Evolutionary conservation across 2,329 filamentous ascomycete species (phyloP).

Genomic region (Westerdykella aurantiaca): DNA sequence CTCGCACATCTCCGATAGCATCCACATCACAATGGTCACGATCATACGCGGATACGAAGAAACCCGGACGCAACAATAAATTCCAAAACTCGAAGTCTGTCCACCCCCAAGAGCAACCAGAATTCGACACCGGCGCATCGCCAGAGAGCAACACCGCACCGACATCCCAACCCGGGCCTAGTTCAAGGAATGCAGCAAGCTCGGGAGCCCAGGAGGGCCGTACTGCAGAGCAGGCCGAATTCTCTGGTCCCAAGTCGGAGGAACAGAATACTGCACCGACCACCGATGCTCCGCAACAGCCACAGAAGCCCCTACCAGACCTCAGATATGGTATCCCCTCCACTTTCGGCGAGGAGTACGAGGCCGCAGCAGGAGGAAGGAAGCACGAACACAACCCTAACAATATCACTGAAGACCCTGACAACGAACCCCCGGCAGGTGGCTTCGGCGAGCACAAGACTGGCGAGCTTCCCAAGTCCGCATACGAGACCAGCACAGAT

Average conservation of each 20-base stretch:
- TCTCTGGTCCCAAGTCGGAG: slow-evolving; percentile 31
- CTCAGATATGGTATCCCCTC: slow-evolving; percentile 93
- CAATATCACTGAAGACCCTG: slow-evolving; percentile 51
- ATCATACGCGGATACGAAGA: slow-evolving; percentile 16
- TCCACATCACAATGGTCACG: slow-evolving; percentile 19
- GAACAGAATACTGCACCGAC: slow-evolving; percentile 34
- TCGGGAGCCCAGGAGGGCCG: slow-evolving; percentile 16
- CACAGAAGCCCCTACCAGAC: slow-evolving; percentile 69
- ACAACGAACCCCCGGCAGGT: slow-evolving; percentile 36
- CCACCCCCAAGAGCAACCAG: slow-evolving; percentile 31
- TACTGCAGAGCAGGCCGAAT: slow-evolving; percentile 33
- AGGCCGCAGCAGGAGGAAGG: slow-evolving; percentile 33
- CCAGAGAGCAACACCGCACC: slow-evolving; percentile 25
- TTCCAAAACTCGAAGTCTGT: slow-evolving; percentile 25
- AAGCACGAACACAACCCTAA: slow-evolving; percentile 32
- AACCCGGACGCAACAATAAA: slow-evolving; percentile 33
- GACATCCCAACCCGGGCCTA: slow-evolving; percentile 19
- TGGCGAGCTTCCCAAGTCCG: slow-evolving; percentile 65
- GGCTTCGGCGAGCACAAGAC: slow-evolving; percentile 51
- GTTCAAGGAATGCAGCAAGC: background rate
- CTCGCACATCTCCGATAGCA: slow-evolving; percentile 22
- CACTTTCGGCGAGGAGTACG: slow-evolving; percentile 73
- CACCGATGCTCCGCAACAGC: slow-evolving; percentile 44
- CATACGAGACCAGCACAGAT: slow-evolving; percentile 88
- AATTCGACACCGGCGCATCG: slow-evolving; percentile 27